These are phyloP conservation scores for Mortierella sp. DNA, from an alignment of 371 early-diverging fungal genomes.

Conservation along the genomic window DNA sequence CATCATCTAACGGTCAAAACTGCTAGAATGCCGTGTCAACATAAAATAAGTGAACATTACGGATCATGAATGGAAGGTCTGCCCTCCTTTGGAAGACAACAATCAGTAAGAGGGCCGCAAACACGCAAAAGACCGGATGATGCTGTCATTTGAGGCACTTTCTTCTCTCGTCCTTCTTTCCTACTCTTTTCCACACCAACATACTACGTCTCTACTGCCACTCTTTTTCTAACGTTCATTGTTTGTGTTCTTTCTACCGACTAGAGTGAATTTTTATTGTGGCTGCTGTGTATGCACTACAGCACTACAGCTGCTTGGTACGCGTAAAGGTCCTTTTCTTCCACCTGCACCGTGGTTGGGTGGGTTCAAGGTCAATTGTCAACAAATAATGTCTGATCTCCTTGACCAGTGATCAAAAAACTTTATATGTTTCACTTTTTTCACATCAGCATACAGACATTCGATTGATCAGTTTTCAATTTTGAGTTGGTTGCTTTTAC, in stretches of 20 bases:
- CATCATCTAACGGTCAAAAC: background rate
- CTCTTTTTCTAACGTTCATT: background rate
- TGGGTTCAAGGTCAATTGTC: background rate
- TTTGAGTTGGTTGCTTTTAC: background rate
- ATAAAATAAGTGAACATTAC: background rate
- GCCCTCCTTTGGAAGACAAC: background rate
- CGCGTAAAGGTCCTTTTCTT: background rate
- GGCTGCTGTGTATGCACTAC: background rate
- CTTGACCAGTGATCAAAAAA: background rate
- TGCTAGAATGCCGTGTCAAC: background rate
- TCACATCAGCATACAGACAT: too few species aligned
- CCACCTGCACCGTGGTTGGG: background rate
- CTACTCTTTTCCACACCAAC: background rate
- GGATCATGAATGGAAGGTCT: background rate
- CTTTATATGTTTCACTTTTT: background rate
- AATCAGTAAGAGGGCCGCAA: background rate
- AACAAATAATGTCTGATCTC: too few species aligned
- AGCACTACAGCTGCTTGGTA: background rate
- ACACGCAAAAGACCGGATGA: background rate
- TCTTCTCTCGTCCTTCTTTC: too few species aligned
- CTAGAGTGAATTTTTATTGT: background rate
- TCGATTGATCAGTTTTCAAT: background rate
- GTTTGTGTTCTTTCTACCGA: background rate
- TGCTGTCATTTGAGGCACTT: background rate
- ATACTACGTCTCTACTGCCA: background rate